Percentiles rank a stretch among this genome's conserved stretches.
Evolutionary conservation across 2,329 filamentous ascomycete genomes (phyloP).

Genomic region (Hymenoscyphus salicellus): DNA sequence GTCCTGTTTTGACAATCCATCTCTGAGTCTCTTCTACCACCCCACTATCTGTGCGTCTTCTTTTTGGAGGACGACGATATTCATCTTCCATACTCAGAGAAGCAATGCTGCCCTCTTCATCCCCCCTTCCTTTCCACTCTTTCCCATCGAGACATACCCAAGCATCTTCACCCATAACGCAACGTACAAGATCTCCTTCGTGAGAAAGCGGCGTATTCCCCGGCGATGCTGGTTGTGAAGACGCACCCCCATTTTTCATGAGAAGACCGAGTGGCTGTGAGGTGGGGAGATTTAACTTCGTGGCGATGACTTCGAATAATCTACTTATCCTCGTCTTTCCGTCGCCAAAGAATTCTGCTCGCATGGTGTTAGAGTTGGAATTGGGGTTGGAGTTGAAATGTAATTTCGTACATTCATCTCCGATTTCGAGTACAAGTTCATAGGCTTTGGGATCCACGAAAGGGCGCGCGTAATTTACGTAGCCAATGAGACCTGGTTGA

Average conservation of each 20-base stretch:
- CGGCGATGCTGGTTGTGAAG: slow-evolving; percentile 61
- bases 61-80: slow-evolving; percentile 12
- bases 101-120: slow-evolving; percentile 12
- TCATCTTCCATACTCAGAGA: slow-evolving; percentile 16
- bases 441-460: slow-evolving; percentile 73
- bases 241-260: slow-evolving; percentile 62
- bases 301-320: slow-evolving; percentile 76
- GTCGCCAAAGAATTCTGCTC: slow-evolving; percentile 72
- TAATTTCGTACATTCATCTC: slow-evolving; percentile 60
- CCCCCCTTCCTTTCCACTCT: slow-evolving; percentile 12
- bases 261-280: slow-evolving; percentile 62
- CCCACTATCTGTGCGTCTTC: slow-evolving; percentile 12
- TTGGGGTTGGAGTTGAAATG: slow-evolving; percentile 40
- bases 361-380: slow-evolving; percentile 39
- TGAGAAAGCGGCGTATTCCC: slow-evolving; percentile 64
- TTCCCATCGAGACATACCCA: slow-evolving; percentile 58
- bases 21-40: slow-evolving; percentile 23
- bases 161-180: slow-evolving; percentile 59
- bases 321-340: slow-evolving; percentile 67
- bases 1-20: slow-evolving; percentile 66
- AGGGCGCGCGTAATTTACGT: slow-evolving; percentile 78
- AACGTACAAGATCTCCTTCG: slow-evolving; percentile 62
- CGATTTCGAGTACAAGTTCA: slow-evolving; percentile 79
- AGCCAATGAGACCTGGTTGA: slow-evolving; percentile 41
- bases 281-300: slow-evolving; percentile 69